These are phyloP conservation scores for Diaporthe longicolla DNA, from an alignment of 2,329 filamentous ascomycete genomes.

Conservation along the genomic window DNA sequence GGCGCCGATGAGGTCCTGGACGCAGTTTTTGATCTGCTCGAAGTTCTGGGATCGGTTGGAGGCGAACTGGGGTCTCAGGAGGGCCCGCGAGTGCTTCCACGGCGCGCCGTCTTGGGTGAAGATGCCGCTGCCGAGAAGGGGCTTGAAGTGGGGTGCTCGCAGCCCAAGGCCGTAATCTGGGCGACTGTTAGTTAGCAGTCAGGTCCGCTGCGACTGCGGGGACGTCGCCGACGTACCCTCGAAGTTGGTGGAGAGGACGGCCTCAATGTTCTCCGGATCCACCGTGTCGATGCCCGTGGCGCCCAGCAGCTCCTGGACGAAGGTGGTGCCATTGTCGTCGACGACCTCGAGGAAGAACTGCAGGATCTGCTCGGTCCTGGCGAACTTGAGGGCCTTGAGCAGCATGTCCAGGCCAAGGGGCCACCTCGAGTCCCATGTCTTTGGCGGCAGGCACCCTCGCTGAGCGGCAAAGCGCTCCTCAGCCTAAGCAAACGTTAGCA, in stretches of 20 bases:
- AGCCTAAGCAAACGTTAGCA: not conserved
- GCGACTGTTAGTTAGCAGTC: not conserved
- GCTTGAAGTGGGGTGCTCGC: slow-evolving; percentile 37
- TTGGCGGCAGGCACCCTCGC: slow-evolving; percentile 22
- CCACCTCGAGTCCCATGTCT: slow-evolving; percentile 22
- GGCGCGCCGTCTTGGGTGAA: slow-evolving; percentile 53
- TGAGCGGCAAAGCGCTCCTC: slow-evolving; percentile 3
- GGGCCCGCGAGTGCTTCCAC: slow-evolving; percentile 52
- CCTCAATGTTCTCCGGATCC: slow-evolving; percentile 37
- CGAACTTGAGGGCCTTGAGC: slow-evolving; percentile 15
- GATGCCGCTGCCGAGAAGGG: slow-evolving; percentile 54
- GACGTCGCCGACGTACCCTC: not conserved
- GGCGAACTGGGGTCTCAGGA: slow-evolving; percentile 51
- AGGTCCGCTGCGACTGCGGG: not conserved
- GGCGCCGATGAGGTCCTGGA: slow-evolving; percentile 9
- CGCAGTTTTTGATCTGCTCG: slow-evolving; percentile 27
- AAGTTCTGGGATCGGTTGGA: slow-evolving; percentile 14
- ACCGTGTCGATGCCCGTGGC: slow-evolving; percentile 19
- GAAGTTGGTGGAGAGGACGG: slow-evolving; percentile 31
- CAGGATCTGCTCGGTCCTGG: slow-evolving; percentile 14
- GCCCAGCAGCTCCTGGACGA: slow-evolving; percentile 18
- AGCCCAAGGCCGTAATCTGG: slow-evolving; percentile 28
- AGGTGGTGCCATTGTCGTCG: slow-evolving; percentile 26
- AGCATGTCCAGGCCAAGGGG: slow-evolving; percentile 28
- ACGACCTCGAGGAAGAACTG: slow-evolving; percentile 31